Conservation (phyloP, 2,329 filamentous ascomycete genomes). For the Ophiostoma angusticollis region DNA sequence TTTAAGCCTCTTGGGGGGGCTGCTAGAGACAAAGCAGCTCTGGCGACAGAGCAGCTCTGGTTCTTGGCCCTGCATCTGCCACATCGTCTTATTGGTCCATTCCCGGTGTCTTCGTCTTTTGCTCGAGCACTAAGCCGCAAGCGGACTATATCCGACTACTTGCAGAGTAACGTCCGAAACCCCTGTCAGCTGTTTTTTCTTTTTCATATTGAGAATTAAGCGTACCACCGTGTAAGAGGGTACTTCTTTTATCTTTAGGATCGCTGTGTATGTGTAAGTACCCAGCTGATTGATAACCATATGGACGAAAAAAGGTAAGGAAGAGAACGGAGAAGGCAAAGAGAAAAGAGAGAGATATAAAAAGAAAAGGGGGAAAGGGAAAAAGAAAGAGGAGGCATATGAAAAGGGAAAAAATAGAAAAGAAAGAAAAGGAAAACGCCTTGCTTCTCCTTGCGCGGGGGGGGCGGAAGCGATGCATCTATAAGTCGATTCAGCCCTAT, state of each 20-base stretch:
- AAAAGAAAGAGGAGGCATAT: neutral
- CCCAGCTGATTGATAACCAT: too few species aligned
- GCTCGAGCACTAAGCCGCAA: conserved; percentile 2
- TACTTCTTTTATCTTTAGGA: neutral
- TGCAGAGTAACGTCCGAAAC: conserved; percentile 4
- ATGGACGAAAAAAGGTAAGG: too few species aligned
- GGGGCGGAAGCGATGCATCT: neutral
- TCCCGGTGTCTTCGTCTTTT: too few species aligned
- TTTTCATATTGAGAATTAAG: too few species aligned
- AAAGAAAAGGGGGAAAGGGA: neutral
- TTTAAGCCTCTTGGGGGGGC: too few species aligned
- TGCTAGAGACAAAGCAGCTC: too few species aligned
- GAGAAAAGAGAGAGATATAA: neutral
- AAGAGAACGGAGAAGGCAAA: neutral
- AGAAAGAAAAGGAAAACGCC: neutral
- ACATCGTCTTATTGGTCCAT: too few species aligned
- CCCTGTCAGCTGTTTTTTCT: conserved; percentile 1
- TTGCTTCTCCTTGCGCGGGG: too few species aligned
- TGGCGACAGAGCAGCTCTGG: too few species aligned
- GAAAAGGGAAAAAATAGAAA: neutral
- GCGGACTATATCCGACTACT: conserved; percentile 5
- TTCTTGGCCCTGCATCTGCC: too few species aligned
- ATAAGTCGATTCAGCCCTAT: conserved; percentile 9
- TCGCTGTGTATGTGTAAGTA: neutral
- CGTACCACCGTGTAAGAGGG: too few species aligned